Evolutionary conservation across 495 filamentous ascomycete genomes (phyloP).

Genomic region (Penicillium samsonianum): DNA sequence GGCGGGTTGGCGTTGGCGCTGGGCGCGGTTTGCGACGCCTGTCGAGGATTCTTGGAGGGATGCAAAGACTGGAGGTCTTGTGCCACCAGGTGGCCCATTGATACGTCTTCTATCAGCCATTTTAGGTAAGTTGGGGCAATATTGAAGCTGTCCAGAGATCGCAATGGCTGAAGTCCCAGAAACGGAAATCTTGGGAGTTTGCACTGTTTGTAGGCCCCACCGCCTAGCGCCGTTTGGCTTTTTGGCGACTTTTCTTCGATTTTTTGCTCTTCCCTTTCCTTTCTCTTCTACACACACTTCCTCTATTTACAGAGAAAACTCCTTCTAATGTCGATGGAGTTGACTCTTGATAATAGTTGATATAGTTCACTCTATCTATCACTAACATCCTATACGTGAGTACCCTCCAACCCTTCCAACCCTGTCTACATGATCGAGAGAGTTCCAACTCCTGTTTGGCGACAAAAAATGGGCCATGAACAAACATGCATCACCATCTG

Average conservation of each 20-base stretch:
- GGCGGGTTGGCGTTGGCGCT: constrained; percentile 59
- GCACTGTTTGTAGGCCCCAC: constrained; percentile 43
- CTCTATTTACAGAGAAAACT: constrained; percentile 14
- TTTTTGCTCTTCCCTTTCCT: constrained; percentile 32
- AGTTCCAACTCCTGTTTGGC: constrained; percentile 64
- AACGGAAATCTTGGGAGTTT: constrained; percentile 48
- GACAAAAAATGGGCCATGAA: constrained; percentile 85
- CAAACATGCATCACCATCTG: constrained; percentile 99
- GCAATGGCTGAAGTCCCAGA: constrained; percentile 25
- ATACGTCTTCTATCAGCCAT: constrained; percentile 90
- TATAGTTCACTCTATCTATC: constrained; percentile 1
- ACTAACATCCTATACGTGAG: constrained; percentile 33
- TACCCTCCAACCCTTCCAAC: constrained; percentile 11
- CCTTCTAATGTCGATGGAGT: constrained; percentile 28
- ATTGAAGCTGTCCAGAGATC: constrained; percentile 14
- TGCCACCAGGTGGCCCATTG: constrained; percentile 81
- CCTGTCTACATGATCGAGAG: constrained; percentile 62
- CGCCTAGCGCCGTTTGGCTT: constrained; percentile 19
- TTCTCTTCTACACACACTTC: constrained; percentile 34
- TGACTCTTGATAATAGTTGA: constrained; percentile 3
- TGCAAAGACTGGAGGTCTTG: constrained; percentile 71
- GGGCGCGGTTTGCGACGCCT: constrained; percentile 41
- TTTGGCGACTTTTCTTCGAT: constrained; percentile 29
- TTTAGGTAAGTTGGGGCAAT: constrained; percentile 22
- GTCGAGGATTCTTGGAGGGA: constrained; percentile 41